Conservation (phyloP, 1,284 basidiomycete species). For the Neolentinus lepideus region DNA sequence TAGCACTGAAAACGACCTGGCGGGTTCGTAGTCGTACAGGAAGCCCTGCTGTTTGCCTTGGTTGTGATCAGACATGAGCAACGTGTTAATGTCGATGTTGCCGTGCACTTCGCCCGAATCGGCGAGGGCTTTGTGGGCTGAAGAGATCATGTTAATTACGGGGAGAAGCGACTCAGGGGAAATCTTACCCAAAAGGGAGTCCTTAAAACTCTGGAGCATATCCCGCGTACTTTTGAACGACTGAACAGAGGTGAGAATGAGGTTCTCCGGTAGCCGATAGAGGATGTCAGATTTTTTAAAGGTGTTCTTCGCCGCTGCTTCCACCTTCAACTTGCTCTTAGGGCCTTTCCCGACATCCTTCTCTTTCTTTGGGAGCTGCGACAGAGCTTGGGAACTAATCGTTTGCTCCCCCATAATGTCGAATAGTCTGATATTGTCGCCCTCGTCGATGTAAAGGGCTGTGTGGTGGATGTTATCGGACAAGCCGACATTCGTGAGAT, state of each 20-base stretch:
- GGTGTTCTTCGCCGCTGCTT: background rate
- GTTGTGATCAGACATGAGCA: background rate
- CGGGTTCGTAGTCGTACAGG: background rate
- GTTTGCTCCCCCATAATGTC: background rate
- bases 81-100: background rate
- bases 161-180: background rate
- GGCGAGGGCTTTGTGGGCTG: background rate
- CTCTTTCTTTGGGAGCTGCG: background rate
- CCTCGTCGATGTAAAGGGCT: background rate
- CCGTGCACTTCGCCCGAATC: background rate
- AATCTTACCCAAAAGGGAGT: background rate
- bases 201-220: background rate
- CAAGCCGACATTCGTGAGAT: background rate
- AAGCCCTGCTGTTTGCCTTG: background rate
- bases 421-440: background rate
- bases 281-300: background rate
- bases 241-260: background rate
- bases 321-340: background rate
- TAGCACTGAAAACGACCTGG: background rate
- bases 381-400: background rate
- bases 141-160: background rate
- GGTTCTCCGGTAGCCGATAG: background rate
- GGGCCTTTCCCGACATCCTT: background rate
- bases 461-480: background rate
- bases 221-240: background rate